Percentiles rank a stretch among this genome's conserved stretches.
Conservation (phyloP, 257 asterid genomes). For the Capsicum chinense region DNA sequence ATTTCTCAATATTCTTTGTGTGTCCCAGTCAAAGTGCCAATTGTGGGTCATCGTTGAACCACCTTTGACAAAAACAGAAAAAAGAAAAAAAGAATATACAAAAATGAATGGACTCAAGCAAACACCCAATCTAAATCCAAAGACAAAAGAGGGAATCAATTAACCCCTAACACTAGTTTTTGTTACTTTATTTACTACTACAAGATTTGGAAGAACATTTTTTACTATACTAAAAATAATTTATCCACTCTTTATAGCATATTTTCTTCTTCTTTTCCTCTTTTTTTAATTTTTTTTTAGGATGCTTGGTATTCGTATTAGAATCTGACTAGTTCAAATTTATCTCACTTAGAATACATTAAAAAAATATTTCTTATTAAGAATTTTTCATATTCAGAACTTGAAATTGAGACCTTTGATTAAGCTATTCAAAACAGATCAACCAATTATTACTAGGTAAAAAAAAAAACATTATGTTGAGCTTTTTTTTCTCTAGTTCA, state of each 20-base stretch:
- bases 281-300: too few species aligned
- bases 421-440: too few species aligned
- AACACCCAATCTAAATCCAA: background rate
- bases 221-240: background rate
- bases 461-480: too few species aligned
- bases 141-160: slow-evolving; percentile 14
- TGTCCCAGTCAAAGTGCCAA: slow-evolving; percentile 15
- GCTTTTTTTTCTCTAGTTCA: too few species aligned
- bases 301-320: too few species aligned
- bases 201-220: slow-evolving; percentile 17
- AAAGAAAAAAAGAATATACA: background rate
- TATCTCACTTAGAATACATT: too few species aligned
- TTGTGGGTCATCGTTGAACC: slow-evolving; percentile 6
- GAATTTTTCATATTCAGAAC: too few species aligned
- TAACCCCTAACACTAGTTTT: slow-evolving; percentile 25
- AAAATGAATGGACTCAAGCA: slow-evolving; percentile 23
- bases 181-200: background rate
- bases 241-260: slow-evolving; percentile 6
- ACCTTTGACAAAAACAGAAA: background rate
- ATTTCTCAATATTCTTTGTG: slow-evolving; percentile 13
- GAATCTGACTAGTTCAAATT: too few species aligned
- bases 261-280: background rate
- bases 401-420: too few species aligned
- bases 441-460: too few species aligned
- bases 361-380: too few species aligned